Base-by-base conservation (phyloP, 345 rosid species). In the Cochlearia excelsa region DNA sequence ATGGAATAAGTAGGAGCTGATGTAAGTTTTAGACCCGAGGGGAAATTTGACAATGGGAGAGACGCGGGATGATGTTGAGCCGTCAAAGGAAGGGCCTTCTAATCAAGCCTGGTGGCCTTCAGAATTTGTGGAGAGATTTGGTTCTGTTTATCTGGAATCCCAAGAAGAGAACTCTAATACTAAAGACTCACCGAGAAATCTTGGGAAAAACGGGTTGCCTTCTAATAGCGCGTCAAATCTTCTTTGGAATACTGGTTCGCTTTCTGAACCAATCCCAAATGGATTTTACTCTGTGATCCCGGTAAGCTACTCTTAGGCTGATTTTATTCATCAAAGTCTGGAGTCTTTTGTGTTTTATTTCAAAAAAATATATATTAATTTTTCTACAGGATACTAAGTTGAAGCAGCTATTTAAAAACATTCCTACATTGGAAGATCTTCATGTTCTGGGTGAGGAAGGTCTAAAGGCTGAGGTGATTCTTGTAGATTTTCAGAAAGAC, bases 381-480 rank as follows among this genome's bases (percentile, higher is more conserved):
- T 42, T 48, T 46, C 16, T 40, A 39, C 88, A 94, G 99, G 97
- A 90, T 61, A 87, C 80, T 74, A 81, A 76, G 80, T 81, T 94
- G 49, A 94, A 77, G 76, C 90, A 85, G 65, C 76, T 59, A 43
- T 94, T 87, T 79, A 77, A 66, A 56, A 57, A 49, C 70, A 72
- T 94, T 73, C 99, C 99, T 43, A 77, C 96, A 34, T 71, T 85
- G 72, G 97, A 87, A 31, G 95, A 90, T 77, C 88, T 94, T 68
- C 84, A 82, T 75, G 82, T 86, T 58, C 74, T 94, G 62, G 95
- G 84, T 42, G 85, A 45, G 34, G 95, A 85, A 71, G 88, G 93
- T 69, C 62, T 68, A 60, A 84, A 73, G 75, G 90, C 81, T 31
- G 97, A 92, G 67, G 75, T 79, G 35, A 94, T 94, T 74, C 78